Conservation (phyloP, 257 asterid genomes). For the Salvia miltiorrhiza region DNA sequence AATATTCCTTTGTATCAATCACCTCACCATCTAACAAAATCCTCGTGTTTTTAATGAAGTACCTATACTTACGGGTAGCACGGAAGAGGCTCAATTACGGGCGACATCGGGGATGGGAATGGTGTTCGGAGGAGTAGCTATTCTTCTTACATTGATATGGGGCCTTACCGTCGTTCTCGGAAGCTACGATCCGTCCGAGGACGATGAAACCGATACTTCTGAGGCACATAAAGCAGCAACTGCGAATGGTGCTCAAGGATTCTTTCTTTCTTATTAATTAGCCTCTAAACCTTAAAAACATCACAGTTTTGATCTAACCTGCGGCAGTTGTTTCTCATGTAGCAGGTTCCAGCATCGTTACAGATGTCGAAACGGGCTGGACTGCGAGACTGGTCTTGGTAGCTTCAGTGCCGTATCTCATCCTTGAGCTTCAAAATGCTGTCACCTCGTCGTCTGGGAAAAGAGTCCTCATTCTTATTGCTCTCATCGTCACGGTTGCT, state of each 20-base stretch:
- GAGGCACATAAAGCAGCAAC: background rate
- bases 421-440: slow-evolving; percentile 26
- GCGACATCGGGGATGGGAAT: slow-evolving; percentile 54
- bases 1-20: background rate
- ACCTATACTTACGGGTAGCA: slow-evolving; percentile 35
- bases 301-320: background rate
- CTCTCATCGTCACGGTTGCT: slow-evolving; percentile 32
- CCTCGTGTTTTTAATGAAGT: slow-evolving; percentile 23
- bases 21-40: background rate
- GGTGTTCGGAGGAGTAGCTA: slow-evolving; percentile 57
- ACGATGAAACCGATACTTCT: slow-evolving; percentile 4
- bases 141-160: slow-evolving; percentile 61
- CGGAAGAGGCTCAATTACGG: slow-evolving; percentile 45
- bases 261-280: too few species aligned
- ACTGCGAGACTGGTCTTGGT: slow-evolving; percentile 43
- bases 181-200: slow-evolving; percentile 39
- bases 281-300: background rate
- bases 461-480: slow-evolving; percentile 36
- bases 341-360: slow-evolving; percentile 37
- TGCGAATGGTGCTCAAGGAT: slow-evolving; percentile 16
- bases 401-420: slow-evolving; percentile 34
- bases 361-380: slow-evolving; percentile 53
- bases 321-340: background rate
- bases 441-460: slow-evolving; percentile 22
- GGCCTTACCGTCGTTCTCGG: slow-evolving; percentile 52